phyloP scores from a whole-genome alignment of 2,329 filamentous ascomycete genomes.

The Diaporthe capsici region DNA sequence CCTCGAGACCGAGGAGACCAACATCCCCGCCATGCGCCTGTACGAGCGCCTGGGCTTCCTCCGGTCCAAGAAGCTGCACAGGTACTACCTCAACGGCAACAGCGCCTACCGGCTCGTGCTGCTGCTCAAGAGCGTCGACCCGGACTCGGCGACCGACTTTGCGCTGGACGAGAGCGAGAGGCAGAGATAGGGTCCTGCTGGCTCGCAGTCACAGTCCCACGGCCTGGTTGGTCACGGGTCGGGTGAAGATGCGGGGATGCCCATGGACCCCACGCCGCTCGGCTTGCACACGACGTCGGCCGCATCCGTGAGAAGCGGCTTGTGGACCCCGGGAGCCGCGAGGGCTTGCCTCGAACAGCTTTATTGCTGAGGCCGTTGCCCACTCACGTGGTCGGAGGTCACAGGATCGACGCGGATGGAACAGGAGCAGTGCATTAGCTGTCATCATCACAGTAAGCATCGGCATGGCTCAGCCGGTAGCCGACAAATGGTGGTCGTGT shows the following conservation, averaged over 20 bases:
- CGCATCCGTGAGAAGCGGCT: neutral
- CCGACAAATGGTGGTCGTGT: neutral
- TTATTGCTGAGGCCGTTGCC: neutral
- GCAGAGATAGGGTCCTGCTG: constrained; percentile 24
- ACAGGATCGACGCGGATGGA: constrained; percentile 7
- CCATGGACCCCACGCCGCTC: neutral
- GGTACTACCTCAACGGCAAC: constrained; percentile 97
- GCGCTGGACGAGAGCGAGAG: constrained; percentile 51
- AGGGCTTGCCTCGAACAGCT: neutral
- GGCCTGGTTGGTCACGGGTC: neutral
- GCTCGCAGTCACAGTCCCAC: neutral
- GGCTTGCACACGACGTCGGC: neutral
- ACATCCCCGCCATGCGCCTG: constrained; percentile 88
- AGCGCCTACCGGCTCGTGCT: constrained; percentile 92
- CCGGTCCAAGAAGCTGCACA: constrained; percentile 90
- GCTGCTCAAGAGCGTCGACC: constrained; percentile 73
- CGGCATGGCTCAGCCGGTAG: constrained; percentile 1
- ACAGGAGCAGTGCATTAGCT: neutral
- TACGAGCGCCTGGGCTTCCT: constrained; percentile 95
- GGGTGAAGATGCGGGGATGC: neutral
- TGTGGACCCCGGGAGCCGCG: neutral
- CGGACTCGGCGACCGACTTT: constrained; percentile 54
- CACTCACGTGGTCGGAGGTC: neutral
- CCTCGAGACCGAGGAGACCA: constrained; percentile 95
- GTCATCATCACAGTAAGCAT: neutral